A percentile compares a stretch with the other conserved stretches of the same genome.
Conservation (phyloP, 2,329 filamentous ascomycete species). For the Onygenales sp. region DNA sequence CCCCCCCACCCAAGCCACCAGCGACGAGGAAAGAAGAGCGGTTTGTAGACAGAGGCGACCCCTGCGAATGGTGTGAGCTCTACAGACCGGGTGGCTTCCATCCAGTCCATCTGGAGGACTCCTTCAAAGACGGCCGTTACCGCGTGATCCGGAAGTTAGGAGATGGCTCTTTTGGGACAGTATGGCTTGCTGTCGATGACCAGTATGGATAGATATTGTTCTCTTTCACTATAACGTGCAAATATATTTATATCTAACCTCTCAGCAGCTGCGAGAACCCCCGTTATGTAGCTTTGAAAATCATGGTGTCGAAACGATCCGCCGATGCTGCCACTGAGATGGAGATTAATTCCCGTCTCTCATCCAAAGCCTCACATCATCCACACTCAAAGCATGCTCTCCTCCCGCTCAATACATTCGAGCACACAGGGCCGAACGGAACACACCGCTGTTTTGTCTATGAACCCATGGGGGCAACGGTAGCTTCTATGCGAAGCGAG, state of each 20-base stretch:
- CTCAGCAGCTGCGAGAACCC: background rate
- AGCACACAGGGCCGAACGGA: slow-evolving; percentile 25
- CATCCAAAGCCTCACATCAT: slow-evolving; percentile 2
- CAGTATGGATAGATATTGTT: slow-evolving; percentile 9
- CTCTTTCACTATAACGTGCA: background rate
- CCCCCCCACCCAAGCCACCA: background rate
- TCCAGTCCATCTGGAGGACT: slow-evolving; percentile 34
- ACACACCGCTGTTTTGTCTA: slow-evolving; percentile 25
- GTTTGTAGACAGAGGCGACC: background rate
- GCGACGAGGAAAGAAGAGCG: background rate
- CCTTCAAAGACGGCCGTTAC: slow-evolving; percentile 33
- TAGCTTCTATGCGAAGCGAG: slow-evolving; percentile 17
- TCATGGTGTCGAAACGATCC: slow-evolving; percentile 18
- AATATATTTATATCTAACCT: slow-evolving; percentile 5
- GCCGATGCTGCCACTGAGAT: slow-evolving; percentile 6
- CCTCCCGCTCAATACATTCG: slow-evolving; percentile 22
- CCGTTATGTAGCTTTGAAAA: slow-evolving; percentile 24
- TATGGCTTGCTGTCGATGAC: slow-evolving; percentile 35
- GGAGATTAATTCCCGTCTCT: slow-evolving; percentile 8
- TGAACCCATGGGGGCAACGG: slow-evolving; percentile 22
- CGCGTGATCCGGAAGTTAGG: slow-evolving; percentile 37
- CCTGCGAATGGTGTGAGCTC: background rate
- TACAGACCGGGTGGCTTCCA: slow-evolving; percentile 36
- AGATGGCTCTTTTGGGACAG: slow-evolving; percentile 36
- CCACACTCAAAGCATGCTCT: slow-evolving; percentile 18